These are phyloP conservation scores for Sphagnum magellanicum DNA, from an alignment of 228 moss, liverwort and hornwort species.

Conservation along the genomic window DNA sequence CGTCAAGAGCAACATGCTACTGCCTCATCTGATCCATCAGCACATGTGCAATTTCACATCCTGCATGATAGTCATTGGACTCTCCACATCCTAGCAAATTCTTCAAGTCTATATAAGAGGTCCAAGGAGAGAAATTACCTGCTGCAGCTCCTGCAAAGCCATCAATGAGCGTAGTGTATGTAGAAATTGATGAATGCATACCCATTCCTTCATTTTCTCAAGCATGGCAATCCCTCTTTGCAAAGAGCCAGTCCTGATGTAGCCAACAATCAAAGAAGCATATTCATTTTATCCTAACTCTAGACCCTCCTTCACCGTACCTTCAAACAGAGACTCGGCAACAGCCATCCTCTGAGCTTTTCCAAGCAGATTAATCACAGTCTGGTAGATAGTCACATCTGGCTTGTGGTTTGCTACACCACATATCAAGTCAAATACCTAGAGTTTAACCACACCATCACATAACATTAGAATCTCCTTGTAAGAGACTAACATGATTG, in stretches of 20 bases:
- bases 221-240: constrained; percentile 56
- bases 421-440: constrained; percentile 92
- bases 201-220: constrained; percentile 69
- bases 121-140: constrained; percentile 14
- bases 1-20: constrained; percentile 69
- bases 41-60: constrained; percentile 65
- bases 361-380: constrained; percentile 73
- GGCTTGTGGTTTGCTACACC: constrained; percentile 43
- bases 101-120: too few species aligned
- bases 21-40: constrained; percentile 74
- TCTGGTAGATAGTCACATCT: constrained; percentile 60
- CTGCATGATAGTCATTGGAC: constrained; percentile 7
- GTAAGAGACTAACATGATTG: neutral
- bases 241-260: constrained; percentile 71
- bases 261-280: constrained; percentile 66
- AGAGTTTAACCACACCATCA: constrained; percentile 10
- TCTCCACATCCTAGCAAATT: too few species aligned
- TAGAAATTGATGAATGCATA: constrained; percentile 51
- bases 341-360: constrained; percentile 84
- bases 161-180: constrained; percentile 80
- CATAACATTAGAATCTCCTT: neutral
- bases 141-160: constrained; percentile 71
- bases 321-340: constrained; percentile 71
- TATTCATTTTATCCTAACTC: constrained; percentile 60
- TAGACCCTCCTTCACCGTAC: constrained; percentile 58